phyloP scores from a whole-genome alignment of 495 filamentous ascomycete species.

The Podospora fimiseda region DNA sequence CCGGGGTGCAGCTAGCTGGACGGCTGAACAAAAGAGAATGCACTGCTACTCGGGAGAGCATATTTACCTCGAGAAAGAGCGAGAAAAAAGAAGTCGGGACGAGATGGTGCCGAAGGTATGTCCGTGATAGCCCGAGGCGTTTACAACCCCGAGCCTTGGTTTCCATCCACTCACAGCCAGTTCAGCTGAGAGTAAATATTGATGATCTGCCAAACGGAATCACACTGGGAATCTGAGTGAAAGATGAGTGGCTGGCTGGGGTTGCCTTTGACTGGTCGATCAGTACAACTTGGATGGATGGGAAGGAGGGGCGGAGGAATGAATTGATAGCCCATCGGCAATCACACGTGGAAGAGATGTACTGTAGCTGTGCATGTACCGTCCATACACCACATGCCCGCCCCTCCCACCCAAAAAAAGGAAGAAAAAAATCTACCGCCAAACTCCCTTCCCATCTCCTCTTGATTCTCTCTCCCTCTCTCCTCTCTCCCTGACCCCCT shows the following conservation, averaged over 20 bases:
- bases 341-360: not conserved
- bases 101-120: too few relatives aligned
- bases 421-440: not conserved
- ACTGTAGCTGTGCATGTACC: not conserved
- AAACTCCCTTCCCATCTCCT: not conserved
- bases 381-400: too few relatives aligned
- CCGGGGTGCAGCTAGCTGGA: not conserved
- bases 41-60: too few relatives aligned
- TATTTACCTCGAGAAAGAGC: too few relatives aligned
- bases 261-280: not conserved
- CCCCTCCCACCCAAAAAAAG: too few relatives aligned
- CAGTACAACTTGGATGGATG: not conserved
- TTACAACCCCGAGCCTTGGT: too few relatives aligned
- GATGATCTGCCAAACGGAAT: too few relatives aligned
- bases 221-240: not conserved
- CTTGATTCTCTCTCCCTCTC: not conserved
- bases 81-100: too few relatives aligned
- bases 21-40: too few relatives aligned
- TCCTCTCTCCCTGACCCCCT: not conserved
- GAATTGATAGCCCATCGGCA: not conserved
- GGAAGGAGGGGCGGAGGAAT: not conserved
- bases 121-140: too few relatives aligned
- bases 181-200: too few relatives aligned
- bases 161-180: too few relatives aligned
- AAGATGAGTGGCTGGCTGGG: not conserved